These are phyloP conservation scores for Colletotrichum theobromicola DNA, from an alignment of 2,329 filamentous ascomycete species.

Conservation along the genomic window DNA sequence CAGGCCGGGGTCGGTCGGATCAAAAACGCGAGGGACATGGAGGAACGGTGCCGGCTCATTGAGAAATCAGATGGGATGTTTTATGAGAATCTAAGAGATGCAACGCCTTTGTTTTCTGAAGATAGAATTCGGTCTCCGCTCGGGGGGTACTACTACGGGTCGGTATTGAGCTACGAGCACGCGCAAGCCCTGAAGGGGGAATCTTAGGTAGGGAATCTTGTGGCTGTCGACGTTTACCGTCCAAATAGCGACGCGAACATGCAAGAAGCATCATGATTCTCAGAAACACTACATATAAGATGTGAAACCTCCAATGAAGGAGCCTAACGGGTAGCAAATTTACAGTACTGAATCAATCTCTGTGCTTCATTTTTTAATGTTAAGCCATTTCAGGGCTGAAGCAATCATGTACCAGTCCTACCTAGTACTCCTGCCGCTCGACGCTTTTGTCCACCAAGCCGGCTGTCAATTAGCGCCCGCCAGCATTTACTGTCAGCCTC, in stretches of 20 bases:
- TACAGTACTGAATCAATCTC: neutral
- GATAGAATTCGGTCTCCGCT: neutral
- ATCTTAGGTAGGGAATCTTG: neutral
- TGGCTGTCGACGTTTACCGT: neutral
- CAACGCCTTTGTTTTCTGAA: neutral
- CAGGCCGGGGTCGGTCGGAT: neutral
- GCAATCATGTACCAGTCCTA: no score
- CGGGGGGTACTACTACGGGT: neutral
- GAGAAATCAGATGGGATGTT: neutral
- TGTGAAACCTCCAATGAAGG: neutral
- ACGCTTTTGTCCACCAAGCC: neutral
- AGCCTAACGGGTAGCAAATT: neutral
- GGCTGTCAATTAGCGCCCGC: neutral
- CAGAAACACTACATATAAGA: neutral
- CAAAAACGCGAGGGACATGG: neutral
- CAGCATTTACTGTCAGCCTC: neutral
- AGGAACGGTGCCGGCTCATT: neutral
- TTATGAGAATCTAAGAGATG: neutral
- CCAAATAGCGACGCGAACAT: neutral
- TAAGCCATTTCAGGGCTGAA: neutral
- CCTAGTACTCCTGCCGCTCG: no score
- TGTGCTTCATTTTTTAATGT: neutral
- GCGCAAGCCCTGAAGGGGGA: neutral
- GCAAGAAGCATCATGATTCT: neutral
- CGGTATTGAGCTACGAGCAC: neutral